phyloP scores from a whole-genome alignment of 2,329 filamentous ascomycete species.

The Cryphonectria japonica region DNA sequence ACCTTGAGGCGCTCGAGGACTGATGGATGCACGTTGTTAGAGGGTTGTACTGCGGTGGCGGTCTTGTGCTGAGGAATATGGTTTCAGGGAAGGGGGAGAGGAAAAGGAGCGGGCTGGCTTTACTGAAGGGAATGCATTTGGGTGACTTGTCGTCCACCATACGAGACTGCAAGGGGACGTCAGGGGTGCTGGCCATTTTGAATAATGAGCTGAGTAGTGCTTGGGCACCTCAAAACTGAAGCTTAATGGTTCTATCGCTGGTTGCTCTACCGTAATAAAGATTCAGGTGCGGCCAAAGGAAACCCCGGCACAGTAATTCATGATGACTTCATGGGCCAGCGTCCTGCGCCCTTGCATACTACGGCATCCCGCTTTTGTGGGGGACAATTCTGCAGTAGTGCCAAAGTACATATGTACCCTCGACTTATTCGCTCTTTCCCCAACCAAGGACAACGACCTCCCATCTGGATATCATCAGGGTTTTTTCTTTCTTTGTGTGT shows the following conservation, averaged over 20 bases:
- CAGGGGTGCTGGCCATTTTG: constrained; percentile 37
- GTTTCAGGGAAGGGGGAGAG: neutral
- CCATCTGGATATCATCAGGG: neutral
- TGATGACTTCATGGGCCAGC: constrained; percentile 11
- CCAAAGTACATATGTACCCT: neutral
- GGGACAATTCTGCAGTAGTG: neutral
- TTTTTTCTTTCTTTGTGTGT: neutral
- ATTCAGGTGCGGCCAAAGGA: constrained; percentile 8
- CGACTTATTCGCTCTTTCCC: neutral
- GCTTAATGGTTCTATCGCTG: neutral
- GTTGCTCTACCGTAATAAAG: neutral
- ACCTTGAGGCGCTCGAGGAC: constrained; percentile 61
- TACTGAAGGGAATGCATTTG: constrained; percentile 74
- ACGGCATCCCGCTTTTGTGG: neutral
- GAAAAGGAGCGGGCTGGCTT: neutral
- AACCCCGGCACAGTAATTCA: neutral
- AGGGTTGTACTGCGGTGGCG: neutral
- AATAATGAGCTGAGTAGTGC: neutral
- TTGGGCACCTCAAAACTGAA: neutral
- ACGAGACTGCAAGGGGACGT: constrained; percentile 37
- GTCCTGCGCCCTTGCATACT: neutral
- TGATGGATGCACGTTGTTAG: neutral
- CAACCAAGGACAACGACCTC: neutral
- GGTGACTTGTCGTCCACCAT: constrained; percentile 79
- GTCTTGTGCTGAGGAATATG: neutral